A percentile compares a stretch with the other conserved stretches of the same genome.
Evolutionary conservation across 2,329 filamentous ascomycete species (phyloP).

Genomic region (Sarocladium brachiariae): DNA sequence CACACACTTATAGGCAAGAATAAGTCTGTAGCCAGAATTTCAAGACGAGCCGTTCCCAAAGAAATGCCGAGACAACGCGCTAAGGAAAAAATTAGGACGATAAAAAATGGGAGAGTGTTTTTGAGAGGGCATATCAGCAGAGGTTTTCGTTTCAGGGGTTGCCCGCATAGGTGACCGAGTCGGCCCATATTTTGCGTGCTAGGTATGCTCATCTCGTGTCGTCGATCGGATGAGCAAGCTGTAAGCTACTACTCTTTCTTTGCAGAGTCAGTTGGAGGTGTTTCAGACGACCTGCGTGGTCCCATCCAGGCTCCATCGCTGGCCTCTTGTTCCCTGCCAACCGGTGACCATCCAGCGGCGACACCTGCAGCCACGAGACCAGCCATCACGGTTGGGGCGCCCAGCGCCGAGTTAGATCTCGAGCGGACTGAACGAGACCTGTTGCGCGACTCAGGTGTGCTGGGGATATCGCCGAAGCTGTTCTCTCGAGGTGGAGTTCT

Average conservation of each 20-base stretch:
- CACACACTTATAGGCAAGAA: background rate
- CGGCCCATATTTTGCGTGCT: too few species aligned
- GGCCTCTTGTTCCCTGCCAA: slow-evolving; percentile 36
- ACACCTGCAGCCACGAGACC: slow-evolving; percentile 73
- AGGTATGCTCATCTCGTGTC: background rate
- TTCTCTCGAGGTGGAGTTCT: slow-evolving; percentile 57
- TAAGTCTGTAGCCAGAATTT: background rate
- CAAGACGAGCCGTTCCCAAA: slow-evolving; percentile 3
- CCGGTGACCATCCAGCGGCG: slow-evolving; percentile 69
- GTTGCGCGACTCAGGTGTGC: slow-evolving; percentile 53
- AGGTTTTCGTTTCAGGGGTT: too few species aligned
- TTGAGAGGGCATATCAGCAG: too few species aligned
- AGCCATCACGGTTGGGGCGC: slow-evolving; percentile 74
- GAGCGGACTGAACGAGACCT: slow-evolving; percentile 62
- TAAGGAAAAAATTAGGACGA: background rate
- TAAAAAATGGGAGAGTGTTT: background rate
- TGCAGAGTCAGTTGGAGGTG: slow-evolving; percentile 15
- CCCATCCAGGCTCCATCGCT: slow-evolving; percentile 10
- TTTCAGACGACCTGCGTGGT: slow-evolving; percentile 5
- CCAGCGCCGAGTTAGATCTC: slow-evolving; percentile 63
- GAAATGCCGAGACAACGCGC: slow-evolving; percentile 1
- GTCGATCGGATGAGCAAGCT: too few species aligned
- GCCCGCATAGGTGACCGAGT: too few species aligned
- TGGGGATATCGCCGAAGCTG: slow-evolving; percentile 40
- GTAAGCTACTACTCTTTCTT: slow-evolving; percentile 20